Evolutionary conservation across 768 basidiomycete genomes (phyloP), one percentile per base, ranked within the genome.

Genomic region (Ramaria rubella): DNA sequence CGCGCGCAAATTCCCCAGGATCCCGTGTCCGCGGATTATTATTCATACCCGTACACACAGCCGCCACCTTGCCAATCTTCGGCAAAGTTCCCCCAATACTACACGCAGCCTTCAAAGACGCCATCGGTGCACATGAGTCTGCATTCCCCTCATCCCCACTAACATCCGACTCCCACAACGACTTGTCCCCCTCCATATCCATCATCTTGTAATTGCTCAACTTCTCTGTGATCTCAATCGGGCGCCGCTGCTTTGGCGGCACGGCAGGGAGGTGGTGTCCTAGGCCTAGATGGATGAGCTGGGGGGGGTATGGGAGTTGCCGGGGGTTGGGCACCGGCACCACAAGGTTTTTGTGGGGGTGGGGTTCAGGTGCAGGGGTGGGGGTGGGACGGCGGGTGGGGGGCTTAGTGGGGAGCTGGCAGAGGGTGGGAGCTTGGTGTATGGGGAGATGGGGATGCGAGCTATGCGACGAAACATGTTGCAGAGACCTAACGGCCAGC

Each of bases 101-200:
- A 23, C 12, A 26, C 12, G 7, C 48, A 19, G 11, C 12, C 29
- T 11, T 12, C 24, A 26, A n/a, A n/a, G n/a, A 38, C n/a, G 36
- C 36, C 36, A n/a, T 38, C 36, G 11, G 36, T 38, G n/a, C 36
- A 38, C n/a, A 15, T n/a, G n/a, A n/a, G n/a, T n/a, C n/a, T n/a
- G n/a, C 55, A 21, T 57, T 26, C n/a, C 21, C 46, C 19, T 61
- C 34, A 46, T 60, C 58, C 3, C 8, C 58, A 15, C 19, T 27
- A 31, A n/a, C 49, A 61, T 77, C 77, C 54, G 68, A 79, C 26
- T 81, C 78, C 45, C 77, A 78, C 2, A 76, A 78, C 5, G 67
- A 51, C 23, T 24, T 24, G 5, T 54, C 52, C 5, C 17, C 52
- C 3, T 42, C 52, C 19, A 44, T 55, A 33, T 55, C 54, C 7